Evolutionary conservation across 2,329 filamentous ascomycete species (phyloP), one percentile per base, ranked within the genome.

Genomic region (Endoconidiophora laricicola): DNA sequence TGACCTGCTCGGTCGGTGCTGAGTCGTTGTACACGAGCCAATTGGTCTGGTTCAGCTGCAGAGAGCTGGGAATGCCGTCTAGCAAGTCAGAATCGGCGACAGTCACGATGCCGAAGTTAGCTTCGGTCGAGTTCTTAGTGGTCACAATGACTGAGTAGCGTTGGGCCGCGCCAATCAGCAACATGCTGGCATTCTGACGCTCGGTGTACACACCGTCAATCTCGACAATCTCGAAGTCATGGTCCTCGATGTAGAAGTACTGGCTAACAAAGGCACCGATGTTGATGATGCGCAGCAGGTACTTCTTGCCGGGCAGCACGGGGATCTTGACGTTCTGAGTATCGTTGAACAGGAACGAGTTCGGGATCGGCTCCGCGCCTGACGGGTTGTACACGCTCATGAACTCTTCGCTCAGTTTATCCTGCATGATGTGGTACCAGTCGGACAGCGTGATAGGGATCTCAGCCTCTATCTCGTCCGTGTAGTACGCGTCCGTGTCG

Each of bases 381-480:
- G 65, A 66, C 4, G 66, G 68, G 46, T 72, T 72, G 50, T 65
- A 59, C 39, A 65, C 55, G 46, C 63, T 69, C 42, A 73, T 60
- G 54, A 76, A 76, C 26, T 63, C 52, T 2, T 63, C 59, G 43
- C 73, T 62, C 2, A 78, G 62, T 2, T 59, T 59, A 0, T 66
- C 63, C 65, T 76, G 74, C 56, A 76, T 64, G 20, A 71, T 63
- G 52, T 79, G 74, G 57, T 79, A 78, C 75, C 76, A 79, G 56
- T 79, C 75, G 1, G 71, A 73, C 33, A 78, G 56, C 0, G 72
- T 76, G n/a, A 79, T 54, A 0, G 71, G 64, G n/a, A 73, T 58
- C 58, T 78, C 72, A 33, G 73, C 69, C 41, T 78, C 73, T 51
- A 69, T 70, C 38, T 68, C 58, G 39, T 62, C 62, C 37, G 63